Evolutionary conservation across 2,329 filamentous ascomycete genomes (phyloP).

Genomic region (Ascochyta viciae-villosae): DNA sequence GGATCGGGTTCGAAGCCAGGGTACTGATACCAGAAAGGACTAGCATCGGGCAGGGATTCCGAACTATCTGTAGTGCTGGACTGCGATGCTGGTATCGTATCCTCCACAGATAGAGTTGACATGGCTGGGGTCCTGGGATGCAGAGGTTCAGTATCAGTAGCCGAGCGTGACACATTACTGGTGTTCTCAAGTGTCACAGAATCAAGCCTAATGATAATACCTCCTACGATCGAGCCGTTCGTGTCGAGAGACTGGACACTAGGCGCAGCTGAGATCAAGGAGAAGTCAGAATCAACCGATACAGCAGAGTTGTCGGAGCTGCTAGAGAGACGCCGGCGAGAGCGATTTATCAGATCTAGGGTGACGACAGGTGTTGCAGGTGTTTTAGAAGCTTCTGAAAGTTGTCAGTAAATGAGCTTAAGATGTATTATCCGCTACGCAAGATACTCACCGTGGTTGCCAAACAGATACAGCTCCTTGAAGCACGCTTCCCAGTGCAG

Average conservation of each 20-base stretch:
- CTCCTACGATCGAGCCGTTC: conserved; percentile 18
- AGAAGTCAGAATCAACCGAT: conserved; percentile 17
- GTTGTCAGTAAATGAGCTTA: neutral
- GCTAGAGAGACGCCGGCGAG: conserved; percentile 23
- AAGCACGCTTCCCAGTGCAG: conserved; percentile 28
- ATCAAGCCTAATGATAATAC: conserved; percentile 8
- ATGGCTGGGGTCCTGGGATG: neutral
- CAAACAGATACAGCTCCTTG: conserved; percentile 20
- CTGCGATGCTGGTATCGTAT: neutral
- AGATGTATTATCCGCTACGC: neutral
- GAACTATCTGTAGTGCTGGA: neutral
- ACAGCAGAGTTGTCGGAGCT: conserved; percentile 20
- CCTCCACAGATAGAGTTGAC: neutral
- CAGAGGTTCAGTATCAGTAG: neutral
- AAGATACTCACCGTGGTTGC: conserved; percentile 12
- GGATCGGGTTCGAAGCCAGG: conserved; percentile 24
- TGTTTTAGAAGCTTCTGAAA: neutral
- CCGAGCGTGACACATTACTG: neutral
- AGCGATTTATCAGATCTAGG: conserved; percentile 6
- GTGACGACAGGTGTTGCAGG: neutral
- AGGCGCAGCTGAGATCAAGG: conserved; percentile 23
- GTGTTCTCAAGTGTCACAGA: neutral
- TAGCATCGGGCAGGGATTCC: conserved; percentile 1
- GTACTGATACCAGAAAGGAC: conserved; percentile 28
- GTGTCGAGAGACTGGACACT: conserved; percentile 23